A percentile compares a stretch with the other conserved stretches of the same genome.
Conservation (phyloP, 2,329 filamentous ascomycete genomes). For the Alternaria gaisen region DNA sequence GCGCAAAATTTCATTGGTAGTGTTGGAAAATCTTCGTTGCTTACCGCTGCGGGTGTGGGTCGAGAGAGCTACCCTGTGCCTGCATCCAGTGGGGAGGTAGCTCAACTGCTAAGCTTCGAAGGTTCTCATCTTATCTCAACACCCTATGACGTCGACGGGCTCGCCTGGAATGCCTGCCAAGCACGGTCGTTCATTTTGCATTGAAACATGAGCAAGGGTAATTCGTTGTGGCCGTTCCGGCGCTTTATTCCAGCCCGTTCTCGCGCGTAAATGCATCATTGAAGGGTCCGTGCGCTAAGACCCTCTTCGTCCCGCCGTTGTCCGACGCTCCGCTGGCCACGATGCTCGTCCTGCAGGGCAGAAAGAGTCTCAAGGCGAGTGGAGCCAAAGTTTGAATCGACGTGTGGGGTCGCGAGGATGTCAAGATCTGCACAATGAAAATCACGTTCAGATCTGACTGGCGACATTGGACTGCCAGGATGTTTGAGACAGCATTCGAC, state of each 20-base stretch:
- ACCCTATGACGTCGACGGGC: neutral
- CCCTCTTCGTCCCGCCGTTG: neutral
- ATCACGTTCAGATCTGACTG: conserved; percentile 2
- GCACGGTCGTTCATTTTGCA: neutral
- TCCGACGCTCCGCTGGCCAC: conserved; percentile 9
- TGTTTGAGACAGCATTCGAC: neutral
- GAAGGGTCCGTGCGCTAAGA: neutral
- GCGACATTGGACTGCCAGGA: neutral
- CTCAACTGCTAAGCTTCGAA: conserved; percentile 1
- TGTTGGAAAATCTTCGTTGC: conserved; percentile 1
- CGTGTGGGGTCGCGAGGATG: conserved; percentile 22
- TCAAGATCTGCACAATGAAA: conserved; percentile 4
- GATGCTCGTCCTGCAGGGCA: conserved; percentile 1
- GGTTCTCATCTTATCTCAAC: neutral
- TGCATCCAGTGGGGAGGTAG: neutral
- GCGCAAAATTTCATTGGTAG: neutral
- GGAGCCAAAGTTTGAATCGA: conserved; percentile 13
- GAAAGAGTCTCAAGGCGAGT: conserved; percentile 4
- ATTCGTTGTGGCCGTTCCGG: conserved; percentile 3
- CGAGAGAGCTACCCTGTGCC: neutral
- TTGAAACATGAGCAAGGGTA: neutral
- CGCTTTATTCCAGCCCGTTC: neutral
- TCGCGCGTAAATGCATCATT: neutral
- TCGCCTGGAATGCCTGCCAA: neutral
- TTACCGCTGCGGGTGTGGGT: neutral